Conservation (phyloP, 1,139 yeast genomes). For the Kodamaea fungicola region DNA sequence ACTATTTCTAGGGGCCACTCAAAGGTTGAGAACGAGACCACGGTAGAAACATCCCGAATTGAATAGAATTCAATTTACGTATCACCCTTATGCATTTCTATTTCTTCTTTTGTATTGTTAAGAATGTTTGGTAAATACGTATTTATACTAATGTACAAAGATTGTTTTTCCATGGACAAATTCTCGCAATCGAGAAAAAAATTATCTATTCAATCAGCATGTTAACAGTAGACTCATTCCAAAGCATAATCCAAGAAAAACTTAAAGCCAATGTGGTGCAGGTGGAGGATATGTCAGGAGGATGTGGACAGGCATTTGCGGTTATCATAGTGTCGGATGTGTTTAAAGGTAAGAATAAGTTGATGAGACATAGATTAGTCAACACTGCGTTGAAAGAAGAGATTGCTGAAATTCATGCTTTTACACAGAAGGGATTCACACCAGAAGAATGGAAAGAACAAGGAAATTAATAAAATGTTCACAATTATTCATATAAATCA, state of each 20-base stretch:
- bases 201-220: constrained; percentile 10
- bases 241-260: constrained; percentile 46
- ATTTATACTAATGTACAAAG: background rate
- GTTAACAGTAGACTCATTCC: constrained; percentile 45
- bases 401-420: constrained; percentile 86
- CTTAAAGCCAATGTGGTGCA: constrained; percentile 53
- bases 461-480: constrained; percentile 14
- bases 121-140: background rate
- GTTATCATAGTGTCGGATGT: constrained; percentile 73
- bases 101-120: background rate
- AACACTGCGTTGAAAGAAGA: constrained; percentile 77
- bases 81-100: background rate
- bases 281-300: constrained; percentile 75
- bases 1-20: constrained; percentile 36
- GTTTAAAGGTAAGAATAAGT: constrained; percentile 78
- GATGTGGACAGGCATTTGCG: constrained; percentile 86
- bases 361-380: constrained; percentile 83
- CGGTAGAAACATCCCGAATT: constrained; percentile 23
- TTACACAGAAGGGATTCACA: constrained; percentile 84
- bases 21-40: constrained; percentile 25
- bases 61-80: constrained; percentile 4
- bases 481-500: too few relatives aligned
- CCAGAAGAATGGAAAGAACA: constrained; percentile 64
- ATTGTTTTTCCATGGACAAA: background rate
- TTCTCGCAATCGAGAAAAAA: background rate